These are phyloP conservation scores for Gloeophyllum trabeum DNA, from an alignment of 768 basidiomycete species.

Conservation along the genomic window DNA sequence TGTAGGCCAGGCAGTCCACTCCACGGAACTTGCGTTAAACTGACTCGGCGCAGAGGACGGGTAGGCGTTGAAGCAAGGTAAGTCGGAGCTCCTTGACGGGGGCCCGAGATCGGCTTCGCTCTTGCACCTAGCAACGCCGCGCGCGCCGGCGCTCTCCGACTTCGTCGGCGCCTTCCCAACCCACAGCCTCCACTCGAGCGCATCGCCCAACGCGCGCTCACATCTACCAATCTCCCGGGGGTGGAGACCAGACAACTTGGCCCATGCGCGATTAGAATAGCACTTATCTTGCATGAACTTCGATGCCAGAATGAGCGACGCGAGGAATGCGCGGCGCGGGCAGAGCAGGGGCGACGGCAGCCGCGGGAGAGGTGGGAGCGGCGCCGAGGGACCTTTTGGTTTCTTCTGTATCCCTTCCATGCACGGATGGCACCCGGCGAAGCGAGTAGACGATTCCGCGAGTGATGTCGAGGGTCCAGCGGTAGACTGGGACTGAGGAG, in stretches of 20 bases:
- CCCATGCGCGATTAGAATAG: slow-evolving; percentile 92
- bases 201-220: slow-evolving; percentile 79
- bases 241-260: slow-evolving; percentile 81
- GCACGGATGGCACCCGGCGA: no score
- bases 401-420: slow-evolving; percentile 5
- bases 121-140: slow-evolving; percentile 5
- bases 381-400: slow-evolving; percentile 8
- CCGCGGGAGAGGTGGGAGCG: slow-evolving; percentile 23
- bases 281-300: slow-evolving; percentile 93
- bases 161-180: slow-evolving; percentile 56
- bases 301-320: slow-evolving; percentile 78
- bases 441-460: slow-evolving; percentile 8
- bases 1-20: no score
- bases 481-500: neutral
- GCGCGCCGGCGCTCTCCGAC: slow-evolving; percentile 6
- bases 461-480: neutral
- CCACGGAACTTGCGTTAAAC: no score
- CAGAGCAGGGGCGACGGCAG: slow-evolving; percentile 80
- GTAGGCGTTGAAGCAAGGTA: no score
- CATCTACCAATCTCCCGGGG: slow-evolving; percentile 81
- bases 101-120: slow-evolving; percentile 6
- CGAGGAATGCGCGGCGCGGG: slow-evolving; percentile 81
- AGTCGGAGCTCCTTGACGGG: no score
- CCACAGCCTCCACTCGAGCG: slow-evolving; percentile 89
- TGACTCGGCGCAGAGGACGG: no score